Evolutionary conservation across 2,329 filamentous ascomycete genomes (phyloP).

Genomic region (Verticillium nubilum): DNA sequence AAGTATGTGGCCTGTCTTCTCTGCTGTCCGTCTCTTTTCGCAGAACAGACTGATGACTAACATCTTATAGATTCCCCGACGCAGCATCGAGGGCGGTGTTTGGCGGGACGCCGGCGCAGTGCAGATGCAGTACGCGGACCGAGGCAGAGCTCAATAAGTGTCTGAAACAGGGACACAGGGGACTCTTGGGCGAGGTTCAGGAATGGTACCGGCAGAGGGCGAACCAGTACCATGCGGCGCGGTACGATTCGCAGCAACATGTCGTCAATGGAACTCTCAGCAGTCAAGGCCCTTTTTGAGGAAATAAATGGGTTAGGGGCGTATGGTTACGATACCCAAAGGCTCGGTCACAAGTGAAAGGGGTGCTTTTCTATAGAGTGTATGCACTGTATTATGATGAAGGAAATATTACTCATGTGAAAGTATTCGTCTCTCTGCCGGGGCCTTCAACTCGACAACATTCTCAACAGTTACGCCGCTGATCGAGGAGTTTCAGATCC

Average conservation of each 20-base stretch:
- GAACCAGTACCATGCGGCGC: constrained; percentile 7
- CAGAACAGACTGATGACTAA: background rate
- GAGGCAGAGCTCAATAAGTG: constrained; percentile 18
- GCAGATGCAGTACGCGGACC: constrained; percentile 18
- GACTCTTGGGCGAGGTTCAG: constrained; percentile 22
- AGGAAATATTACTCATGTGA: no score
- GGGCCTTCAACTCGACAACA: no score
- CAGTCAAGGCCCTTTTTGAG: background rate
- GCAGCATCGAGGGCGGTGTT: constrained; percentile 16
- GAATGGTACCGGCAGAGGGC: constrained; percentile 19
- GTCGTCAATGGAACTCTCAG: constrained; percentile 6
- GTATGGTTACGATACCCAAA: background rate
- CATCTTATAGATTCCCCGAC: constrained; percentile 13
- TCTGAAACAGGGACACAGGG: constrained; percentile 18
- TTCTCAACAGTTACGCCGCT: no score
- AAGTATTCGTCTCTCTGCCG: no score
- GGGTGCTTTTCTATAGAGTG: background rate
- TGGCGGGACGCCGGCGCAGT: constrained; percentile 19
- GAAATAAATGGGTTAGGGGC: background rate
- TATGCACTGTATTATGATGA: background rate
- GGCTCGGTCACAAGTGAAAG: background rate
- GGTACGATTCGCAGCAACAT: constrained; percentile 9
- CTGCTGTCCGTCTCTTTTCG: background rate
- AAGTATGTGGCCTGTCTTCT: background rate
- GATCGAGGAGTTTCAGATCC: no score